Conservation (phyloP, 2,329 filamentous ascomycete species). For the Alternaria sp. region DNA sequence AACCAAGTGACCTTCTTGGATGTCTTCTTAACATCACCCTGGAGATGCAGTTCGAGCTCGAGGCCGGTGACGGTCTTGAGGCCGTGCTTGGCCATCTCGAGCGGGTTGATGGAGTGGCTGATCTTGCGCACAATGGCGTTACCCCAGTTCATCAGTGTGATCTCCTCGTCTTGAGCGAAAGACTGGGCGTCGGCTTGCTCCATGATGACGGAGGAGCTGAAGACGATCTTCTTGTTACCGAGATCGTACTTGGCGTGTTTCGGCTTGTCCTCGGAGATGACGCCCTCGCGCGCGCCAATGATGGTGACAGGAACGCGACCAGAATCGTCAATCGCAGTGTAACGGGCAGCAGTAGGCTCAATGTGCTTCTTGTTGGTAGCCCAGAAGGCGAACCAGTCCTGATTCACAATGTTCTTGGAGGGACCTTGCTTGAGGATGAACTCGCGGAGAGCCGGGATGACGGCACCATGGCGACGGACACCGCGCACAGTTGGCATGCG, state of each 20-base stretch:
- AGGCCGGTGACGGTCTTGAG: conserved; percentile 67
- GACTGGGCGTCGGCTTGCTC: conserved; percentile 86
- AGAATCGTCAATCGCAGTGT: conserved; percentile 68
- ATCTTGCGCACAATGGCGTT: conserved; percentile 80
- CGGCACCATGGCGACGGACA: conserved; percentile 79
- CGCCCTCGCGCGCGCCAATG: conserved; percentile 62
- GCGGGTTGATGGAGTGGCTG: conserved; percentile 57
- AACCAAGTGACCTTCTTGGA: conserved; percentile 98
- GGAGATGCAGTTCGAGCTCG: conserved; percentile 85
- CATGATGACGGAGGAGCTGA: conserved; percentile 75
- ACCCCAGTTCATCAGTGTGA: conserved; percentile 97
- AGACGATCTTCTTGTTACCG: conserved; percentile 84
- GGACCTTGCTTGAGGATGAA: conserved; percentile 87
- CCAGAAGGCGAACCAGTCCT: conserved; percentile 77
- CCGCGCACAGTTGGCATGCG: conserved; percentile 85
- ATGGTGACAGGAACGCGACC: conserved; percentile 74
- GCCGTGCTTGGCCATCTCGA: conserved; percentile 51
- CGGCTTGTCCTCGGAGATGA: conserved; percentile 74
- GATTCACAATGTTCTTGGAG: conserved; percentile 80
- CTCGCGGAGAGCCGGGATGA: conserved; percentile 77
- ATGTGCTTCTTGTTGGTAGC: conserved; percentile 62
- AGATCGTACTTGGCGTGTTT: conserved; percentile 91
- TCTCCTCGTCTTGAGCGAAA: conserved; percentile 85
- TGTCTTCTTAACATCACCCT: conserved; percentile 92
- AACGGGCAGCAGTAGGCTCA: conserved; percentile 56